Percentiles rank a stretch among this genome's conserved stretches.
phyloP scores from a whole-genome alignment of 768 basidiomycete species.

The Serendipita sp. region DNA sequence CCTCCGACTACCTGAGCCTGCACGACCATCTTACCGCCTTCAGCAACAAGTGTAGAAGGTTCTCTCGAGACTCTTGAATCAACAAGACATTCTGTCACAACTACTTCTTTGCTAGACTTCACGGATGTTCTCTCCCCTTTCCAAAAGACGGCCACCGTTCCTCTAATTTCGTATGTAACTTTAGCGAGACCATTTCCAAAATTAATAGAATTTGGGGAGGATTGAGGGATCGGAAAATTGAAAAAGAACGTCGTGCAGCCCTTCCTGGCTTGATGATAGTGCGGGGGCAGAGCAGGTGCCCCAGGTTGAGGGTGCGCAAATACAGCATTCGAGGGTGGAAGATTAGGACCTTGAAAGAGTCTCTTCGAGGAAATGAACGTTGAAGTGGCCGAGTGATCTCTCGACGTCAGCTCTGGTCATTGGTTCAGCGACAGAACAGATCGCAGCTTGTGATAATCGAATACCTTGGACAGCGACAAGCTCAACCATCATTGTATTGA shows the following conservation, averaged over 20 bases:
- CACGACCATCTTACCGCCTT: conserved; percentile 66
- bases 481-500: conserved; percentile 63
- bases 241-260: conserved; percentile 69
- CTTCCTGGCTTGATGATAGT: conserved; percentile 57
- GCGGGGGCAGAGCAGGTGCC: conserved; percentile 42
- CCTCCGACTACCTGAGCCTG: conserved; percentile 51
- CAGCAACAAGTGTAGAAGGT: conserved; percentile 34
- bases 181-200: conserved; percentile 56
- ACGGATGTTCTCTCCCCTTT: conserved; percentile 58
- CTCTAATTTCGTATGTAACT: conserved; percentile 57
- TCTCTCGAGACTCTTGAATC: conserved; percentile 12
- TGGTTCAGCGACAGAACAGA: background rate
- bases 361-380: conserved; percentile 56
- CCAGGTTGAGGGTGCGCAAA: conserved; percentile 42
- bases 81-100: conserved; percentile 42
- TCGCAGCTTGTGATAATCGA: background rate
- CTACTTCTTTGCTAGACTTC: conserved; percentile 40
- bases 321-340: conserved; percentile 76
- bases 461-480: conserved; percentile 58
- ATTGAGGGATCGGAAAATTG: conserved; percentile 49
- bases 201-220: conserved; percentile 52
- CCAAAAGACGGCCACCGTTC: conserved; percentile 58
- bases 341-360: conserved; percentile 63
- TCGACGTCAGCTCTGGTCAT: conserved; percentile 48
- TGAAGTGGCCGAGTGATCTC: conserved; percentile 66